These are phyloP conservation scores for Phyllosticta capitalensis DNA, from an alignment of 2,329 filamentous ascomycete species.

Conservation along the genomic window DNA sequence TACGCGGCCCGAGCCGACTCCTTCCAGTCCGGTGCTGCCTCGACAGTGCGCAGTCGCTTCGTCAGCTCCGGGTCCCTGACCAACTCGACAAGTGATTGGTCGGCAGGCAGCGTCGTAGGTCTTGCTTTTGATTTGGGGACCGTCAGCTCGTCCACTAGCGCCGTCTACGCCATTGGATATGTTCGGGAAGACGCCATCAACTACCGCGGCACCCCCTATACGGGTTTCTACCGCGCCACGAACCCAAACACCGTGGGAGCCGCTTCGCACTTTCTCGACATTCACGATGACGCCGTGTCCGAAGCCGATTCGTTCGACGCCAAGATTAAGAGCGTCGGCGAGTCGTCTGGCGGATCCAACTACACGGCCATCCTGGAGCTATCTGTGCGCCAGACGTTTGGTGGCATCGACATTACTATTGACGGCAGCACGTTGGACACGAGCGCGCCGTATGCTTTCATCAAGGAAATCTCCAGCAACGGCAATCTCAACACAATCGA, in stretches of 20 bases:
- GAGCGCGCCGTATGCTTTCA: conserved; percentile 26
- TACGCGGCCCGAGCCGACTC: conserved; percentile 29
- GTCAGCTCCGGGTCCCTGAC: conserved; percentile 22
- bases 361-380: conserved; percentile 35
- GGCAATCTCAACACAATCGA: conserved; percentile 37
- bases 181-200: conserved; percentile 32
- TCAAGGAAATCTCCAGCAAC: conserved; percentile 37
- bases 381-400: conserved; percentile 34
- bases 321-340: conserved; percentile 3
- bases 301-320: conserved; percentile 27
- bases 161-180: conserved; percentile 35
- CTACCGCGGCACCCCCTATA: conserved; percentile 32
- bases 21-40: conserved; percentile 21
- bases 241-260: conserved; percentile 27
- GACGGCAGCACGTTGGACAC: conserved; percentile 25
- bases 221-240: conserved; percentile 30
- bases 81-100: conserved; percentile 18
- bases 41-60: conserved; percentile 25
- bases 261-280: conserved; percentile 31
- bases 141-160: conserved; percentile 19
- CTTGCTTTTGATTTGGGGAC: conserved; percentile 32
- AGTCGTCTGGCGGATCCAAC: conserved; percentile 24
- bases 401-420: conserved; percentile 32
- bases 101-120: conserved; percentile 24
- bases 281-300: conserved; percentile 28